Conservation (phyloP, 805 yeast species). For the Candida ponderosae region DNA sequence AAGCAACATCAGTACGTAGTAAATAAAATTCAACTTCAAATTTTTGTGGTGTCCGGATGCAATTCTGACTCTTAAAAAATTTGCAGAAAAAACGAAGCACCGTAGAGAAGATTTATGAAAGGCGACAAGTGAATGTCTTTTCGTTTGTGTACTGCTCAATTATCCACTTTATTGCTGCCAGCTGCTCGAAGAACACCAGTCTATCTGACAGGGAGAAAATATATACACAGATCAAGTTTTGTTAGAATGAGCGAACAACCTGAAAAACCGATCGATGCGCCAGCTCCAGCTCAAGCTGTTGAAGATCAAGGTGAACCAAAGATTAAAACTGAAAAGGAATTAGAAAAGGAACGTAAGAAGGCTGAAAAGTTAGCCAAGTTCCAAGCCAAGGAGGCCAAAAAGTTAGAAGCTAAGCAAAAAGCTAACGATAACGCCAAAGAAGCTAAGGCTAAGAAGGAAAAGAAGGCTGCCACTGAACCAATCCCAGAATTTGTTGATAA, state of each 20-base stretch:
- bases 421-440: constrained; percentile 27
- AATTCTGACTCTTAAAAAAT: too few relatives aligned
- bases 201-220: not conserved
- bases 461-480: constrained; percentile 61
- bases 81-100: too few relatives aligned
- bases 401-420: constrained; percentile 45
- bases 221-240: not conserved
- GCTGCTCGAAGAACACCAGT: constrained; percentile 2
- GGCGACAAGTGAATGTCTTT: constrained; percentile 9
- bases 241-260: constrained; percentile 10
- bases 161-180: constrained; percentile 1
- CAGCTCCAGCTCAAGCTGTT: constrained; percentile 1
- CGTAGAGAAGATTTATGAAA: too few relatives aligned
- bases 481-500: constrained; percentile 80
- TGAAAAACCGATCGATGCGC: constrained; percentile 7
- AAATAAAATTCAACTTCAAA: too few relatives aligned
- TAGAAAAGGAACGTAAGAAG: constrained; percentile 81
- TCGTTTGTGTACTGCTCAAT: constrained; percentile 1
- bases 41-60: too few relatives aligned
- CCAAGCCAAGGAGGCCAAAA: constrained; percentile 73
- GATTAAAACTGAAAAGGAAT: constrained; percentile 68
- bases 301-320: constrained; percentile 26
- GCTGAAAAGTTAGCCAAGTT: constrained; percentile 85
- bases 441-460: constrained; percentile 57
- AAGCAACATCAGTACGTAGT: too few relatives aligned